Evolutionary conservation across 2,329 filamentous ascomycete genomes (phyloP).

Genomic region (Botryotinia calthae): DNA sequence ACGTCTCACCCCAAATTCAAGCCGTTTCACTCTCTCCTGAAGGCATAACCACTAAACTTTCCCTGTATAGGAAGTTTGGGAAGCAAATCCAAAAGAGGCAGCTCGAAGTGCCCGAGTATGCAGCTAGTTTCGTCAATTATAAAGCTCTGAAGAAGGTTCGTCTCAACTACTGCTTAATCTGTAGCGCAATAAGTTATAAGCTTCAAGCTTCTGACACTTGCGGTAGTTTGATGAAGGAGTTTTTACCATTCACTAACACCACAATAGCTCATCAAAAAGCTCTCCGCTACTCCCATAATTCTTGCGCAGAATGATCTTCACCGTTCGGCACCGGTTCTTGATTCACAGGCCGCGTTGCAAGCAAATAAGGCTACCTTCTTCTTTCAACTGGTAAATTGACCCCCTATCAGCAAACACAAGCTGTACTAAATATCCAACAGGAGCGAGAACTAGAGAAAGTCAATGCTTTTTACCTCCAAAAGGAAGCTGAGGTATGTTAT

Average conservation of each 20-base stretch:
- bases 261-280: constrained; percentile 90
- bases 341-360: constrained; percentile 86
- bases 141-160: constrained; percentile 96
- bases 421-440: constrained; percentile 53
- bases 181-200: constrained; percentile 17
- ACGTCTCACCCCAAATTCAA: constrained; percentile 26
- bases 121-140: constrained; percentile 98
- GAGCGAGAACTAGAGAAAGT: constrained; percentile 98
- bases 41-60: constrained; percentile 21
- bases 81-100: constrained; percentile 99
- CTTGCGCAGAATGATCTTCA: constrained; percentile 67
- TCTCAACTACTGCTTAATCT: constrained; percentile 18
- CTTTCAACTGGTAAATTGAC: constrained; percentile 77
- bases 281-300: constrained; percentile 86
- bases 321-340: constrained; percentile 50
- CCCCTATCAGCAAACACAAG: constrained; percentile 25
- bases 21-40: not conserved
- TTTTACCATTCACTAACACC: constrained; percentile 31
- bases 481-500: constrained; percentile 83
- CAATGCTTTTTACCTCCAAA: constrained; percentile 95
- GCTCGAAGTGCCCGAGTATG: constrained; percentile 98
- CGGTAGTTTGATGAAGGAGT: constrained; percentile 5
- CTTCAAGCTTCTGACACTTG: not conserved
- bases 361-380: constrained; percentile 99
- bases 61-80: constrained; percentile 83